These are phyloP conservation scores for Cyclocybe cylindracea DNA, from an alignment of 768 basidiomycete genomes.

Conservation along the genomic window DNA sequence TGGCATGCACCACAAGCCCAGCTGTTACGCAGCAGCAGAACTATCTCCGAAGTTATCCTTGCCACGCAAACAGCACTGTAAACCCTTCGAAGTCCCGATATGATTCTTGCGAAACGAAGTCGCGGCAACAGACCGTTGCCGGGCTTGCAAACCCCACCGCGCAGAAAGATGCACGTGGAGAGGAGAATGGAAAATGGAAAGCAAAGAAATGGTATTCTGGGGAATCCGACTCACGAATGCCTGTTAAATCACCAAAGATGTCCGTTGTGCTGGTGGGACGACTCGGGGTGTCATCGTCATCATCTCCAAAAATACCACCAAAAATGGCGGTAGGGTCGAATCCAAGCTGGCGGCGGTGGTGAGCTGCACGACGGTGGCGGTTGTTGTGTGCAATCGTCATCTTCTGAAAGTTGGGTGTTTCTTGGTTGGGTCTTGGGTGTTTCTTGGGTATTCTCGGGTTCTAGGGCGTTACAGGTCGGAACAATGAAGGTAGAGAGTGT, in stretches of 20 bases:
- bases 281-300: neutral
- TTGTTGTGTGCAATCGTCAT: slow-evolving; percentile 5
- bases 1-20: too few relatives aligned
- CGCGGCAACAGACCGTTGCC: too few relatives aligned
- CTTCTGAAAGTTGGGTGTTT: neutral
- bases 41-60: too few relatives aligned
- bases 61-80: too few relatives aligned
- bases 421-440: slow-evolving; percentile 2
- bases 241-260: slow-evolving; percentile 1
- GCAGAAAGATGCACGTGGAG: too few relatives aligned
- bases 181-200: neutral
- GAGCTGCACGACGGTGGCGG: slow-evolving; percentile 15
- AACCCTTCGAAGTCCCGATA: too few relatives aligned
- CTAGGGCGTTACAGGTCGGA: neutral
- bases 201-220: neutral
- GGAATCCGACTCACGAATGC: neutral
- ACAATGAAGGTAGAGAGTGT: neutral
- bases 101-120: too few relatives aligned
- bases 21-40: too few relatives aligned
- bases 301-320: neutral
- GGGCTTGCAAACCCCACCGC: too few relatives aligned
- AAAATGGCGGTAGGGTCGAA: slow-evolving; percentile 12
- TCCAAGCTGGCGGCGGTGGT: slow-evolving; percentile 12
- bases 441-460: neutral
- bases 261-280: neutral